These are phyloP conservation scores for Eudorina sp. DNA, from an alignment of 139 green algal species.

Conservation along the genomic window DNA sequence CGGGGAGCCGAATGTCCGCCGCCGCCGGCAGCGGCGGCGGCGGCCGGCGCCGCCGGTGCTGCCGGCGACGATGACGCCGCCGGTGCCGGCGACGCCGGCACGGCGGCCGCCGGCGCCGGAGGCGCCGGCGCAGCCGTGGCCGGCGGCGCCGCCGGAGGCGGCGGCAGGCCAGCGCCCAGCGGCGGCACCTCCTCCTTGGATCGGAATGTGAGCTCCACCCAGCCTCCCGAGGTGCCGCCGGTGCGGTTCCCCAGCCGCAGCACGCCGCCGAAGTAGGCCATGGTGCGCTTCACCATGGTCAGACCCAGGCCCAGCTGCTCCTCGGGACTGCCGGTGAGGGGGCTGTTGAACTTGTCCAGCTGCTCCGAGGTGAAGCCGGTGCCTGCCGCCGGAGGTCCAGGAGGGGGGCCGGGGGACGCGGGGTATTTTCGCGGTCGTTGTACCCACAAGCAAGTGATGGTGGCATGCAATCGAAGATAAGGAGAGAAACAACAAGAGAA, in stretches of 20 bases:
- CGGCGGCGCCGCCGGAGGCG: not conserved
- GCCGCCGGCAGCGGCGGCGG: not conserved
- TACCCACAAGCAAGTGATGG: too few relatives aligned
- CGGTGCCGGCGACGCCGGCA: not conserved
- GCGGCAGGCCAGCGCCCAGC: not conserved
- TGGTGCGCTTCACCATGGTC: slow-evolving; percentile 51
- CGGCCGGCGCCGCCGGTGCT: not conserved
- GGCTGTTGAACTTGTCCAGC: slow-evolving; percentile 55
- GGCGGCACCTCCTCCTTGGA: slow-evolving; percentile 36
- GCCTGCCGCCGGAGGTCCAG: too few relatives aligned
- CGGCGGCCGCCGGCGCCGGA: too few relatives aligned
- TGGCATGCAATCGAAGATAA: too few relatives aligned
- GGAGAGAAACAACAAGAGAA: too few relatives aligned
- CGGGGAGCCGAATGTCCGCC: not conserved
- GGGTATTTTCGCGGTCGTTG: too few relatives aligned
- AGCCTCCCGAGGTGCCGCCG: not conserved
- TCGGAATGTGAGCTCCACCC: slow-evolving; percentile 31
- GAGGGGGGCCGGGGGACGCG: too few relatives aligned
- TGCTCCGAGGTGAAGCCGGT: slow-evolving; percentile 49
- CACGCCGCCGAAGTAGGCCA: slow-evolving; percentile 28
- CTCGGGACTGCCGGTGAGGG: slow-evolving; percentile 35
- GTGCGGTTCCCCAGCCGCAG: not conserved
- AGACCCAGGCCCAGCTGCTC: slow-evolving; percentile 43
- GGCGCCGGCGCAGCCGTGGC: not conserved
- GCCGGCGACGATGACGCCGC: not conserved